Conservation (phyloP, 768 basidiomycete species). For the Lentinula raphanica region DNA sequence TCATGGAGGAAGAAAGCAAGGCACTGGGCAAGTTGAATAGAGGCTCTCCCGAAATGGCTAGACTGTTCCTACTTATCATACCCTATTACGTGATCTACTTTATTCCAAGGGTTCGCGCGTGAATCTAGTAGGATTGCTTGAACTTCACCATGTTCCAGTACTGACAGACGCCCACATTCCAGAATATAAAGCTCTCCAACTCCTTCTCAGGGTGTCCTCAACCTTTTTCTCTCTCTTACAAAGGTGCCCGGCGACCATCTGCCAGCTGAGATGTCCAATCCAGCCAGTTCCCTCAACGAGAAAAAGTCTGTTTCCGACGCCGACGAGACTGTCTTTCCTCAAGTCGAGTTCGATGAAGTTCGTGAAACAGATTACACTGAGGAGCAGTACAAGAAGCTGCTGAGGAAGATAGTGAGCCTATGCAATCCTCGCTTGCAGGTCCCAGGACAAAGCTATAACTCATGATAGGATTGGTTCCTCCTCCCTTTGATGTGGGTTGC, state of each 20-base stretch:
- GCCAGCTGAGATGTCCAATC: not conserved
- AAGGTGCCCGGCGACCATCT: not conserved
- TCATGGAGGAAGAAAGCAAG: too few relatives aligned
- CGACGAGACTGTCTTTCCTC: not conserved
- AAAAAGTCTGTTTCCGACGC: slow-evolving; percentile 4
- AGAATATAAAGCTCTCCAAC: not conserved
- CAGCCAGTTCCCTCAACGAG: not conserved
- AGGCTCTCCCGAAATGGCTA: not conserved
- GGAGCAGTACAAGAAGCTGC: slow-evolving; percentile 3
- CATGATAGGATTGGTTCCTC: slow-evolving; percentile 4
- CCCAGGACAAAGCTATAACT: too few relatives aligned
- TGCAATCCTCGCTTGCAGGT: too few relatives aligned
- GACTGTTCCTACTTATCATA: not conserved
- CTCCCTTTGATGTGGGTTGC: slow-evolving; percentile 10
- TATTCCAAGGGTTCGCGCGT: not conserved
- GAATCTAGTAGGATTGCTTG: not conserved
- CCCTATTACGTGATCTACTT: not conserved
- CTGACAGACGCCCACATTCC: slow-evolving; percentile 1
- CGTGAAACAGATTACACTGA: slow-evolving; percentile 6
- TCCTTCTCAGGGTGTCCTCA: not conserved
- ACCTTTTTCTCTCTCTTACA: not conserved
- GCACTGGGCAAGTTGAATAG: not conserved
- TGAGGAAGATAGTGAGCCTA: slow-evolving; percentile 6
- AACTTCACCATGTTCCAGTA: not conserved
- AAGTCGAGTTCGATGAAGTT: not conserved